Percentiles rank a stretch among this genome's conserved stretches.
Conservation (phyloP, 148 eudicot genomes). For the Camellia lanceoleosa region DNA sequence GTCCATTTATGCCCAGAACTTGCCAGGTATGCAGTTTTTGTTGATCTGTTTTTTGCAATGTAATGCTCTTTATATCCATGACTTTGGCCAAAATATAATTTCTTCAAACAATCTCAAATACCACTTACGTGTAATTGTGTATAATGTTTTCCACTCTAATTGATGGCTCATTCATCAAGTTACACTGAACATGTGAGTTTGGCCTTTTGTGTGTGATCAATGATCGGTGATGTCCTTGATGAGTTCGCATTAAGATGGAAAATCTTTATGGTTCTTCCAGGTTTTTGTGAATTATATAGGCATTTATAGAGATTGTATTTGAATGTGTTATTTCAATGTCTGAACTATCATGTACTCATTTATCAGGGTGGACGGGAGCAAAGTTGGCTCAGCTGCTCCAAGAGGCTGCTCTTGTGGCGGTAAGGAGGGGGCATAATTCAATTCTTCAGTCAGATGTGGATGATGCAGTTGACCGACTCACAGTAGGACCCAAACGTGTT, state of each 20-base stretch:
- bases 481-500: constrained; percentile 78
- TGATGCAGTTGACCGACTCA: constrained; percentile 91
- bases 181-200: not conserved
- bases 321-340: constrained; percentile 9
- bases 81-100: too few species aligned
- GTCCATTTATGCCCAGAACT: constrained; percentile 72
- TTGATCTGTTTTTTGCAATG: not conserved
- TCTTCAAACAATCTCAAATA: too few species aligned
- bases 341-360: not conserved
- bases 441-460: constrained; percentile 73
- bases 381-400: constrained; percentile 89
- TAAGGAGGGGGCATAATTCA: constrained; percentile 68
- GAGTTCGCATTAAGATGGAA: not conserved
- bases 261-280: not conserved
- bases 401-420: constrained; percentile 96
- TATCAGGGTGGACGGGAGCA: constrained; percentile 90
- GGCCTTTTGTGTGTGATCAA: not conserved
- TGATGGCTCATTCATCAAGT: too few species aligned
- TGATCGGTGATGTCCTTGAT: not conserved
- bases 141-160: too few species aligned
- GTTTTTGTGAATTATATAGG: not conserved
- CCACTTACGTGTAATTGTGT: too few species aligned
- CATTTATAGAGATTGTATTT: not conserved
- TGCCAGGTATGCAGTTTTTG: constrained; percentile 56
- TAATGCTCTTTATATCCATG: too few species aligned